A percentile compares a stretch with the other conserved stretches of the same genome.
Evolutionary conservation across 176 grass and related monocot species (phyloP).

Genomic region (Secale cereale): DNA sequence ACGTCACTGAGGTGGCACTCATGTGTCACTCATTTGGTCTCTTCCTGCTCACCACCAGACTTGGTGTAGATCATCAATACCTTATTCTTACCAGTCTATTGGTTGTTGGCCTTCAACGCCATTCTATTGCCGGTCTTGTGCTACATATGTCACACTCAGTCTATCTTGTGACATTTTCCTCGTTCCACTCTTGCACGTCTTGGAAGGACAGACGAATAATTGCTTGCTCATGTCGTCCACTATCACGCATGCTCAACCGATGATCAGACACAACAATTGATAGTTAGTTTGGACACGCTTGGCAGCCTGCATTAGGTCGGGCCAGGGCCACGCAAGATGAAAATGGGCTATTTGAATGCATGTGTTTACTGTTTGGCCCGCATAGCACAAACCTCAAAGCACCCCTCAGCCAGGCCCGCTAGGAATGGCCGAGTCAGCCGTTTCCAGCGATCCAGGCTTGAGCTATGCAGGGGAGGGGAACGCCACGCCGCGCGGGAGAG

Average conservation of each 20-base stretch:
- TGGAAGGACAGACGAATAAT: slow-evolving; percentile 98
- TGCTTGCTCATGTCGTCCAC: slow-evolving; percentile 96
- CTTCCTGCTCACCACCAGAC: slow-evolving; percentile 76
- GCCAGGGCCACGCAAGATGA: too few relatives aligned
- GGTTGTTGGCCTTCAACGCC: slow-evolving; percentile 73
- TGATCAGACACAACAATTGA: slow-evolving; percentile 24
- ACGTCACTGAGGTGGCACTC: slow-evolving; percentile 91
- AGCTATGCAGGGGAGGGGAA: too few relatives aligned
- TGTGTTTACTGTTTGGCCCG: too few relatives aligned
- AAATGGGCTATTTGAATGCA: too few relatives aligned
- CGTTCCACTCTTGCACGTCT: slow-evolving; percentile 87
- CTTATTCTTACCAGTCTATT: slow-evolving; percentile 90
- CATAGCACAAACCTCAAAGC: too few relatives aligned
- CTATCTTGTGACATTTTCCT: slow-evolving; percentile 93
- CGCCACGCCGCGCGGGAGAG: too few relatives aligned
- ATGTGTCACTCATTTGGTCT: slow-evolving; percentile 99
- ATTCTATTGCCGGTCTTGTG: slow-evolving; percentile 97
- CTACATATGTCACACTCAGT: slow-evolving; percentile 60
- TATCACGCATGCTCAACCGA: slow-evolving; percentile 56
- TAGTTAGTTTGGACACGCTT: too few relatives aligned
- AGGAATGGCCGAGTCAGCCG: too few relatives aligned
- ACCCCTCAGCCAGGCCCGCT: too few relatives aligned
- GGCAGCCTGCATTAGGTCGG: too few relatives aligned
- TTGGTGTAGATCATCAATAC: slow-evolving; percentile 96
- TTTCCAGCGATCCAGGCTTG: too few relatives aligned